Percentiles rank a stretch among this genome's conserved stretches.
These are phyloP conservation scores for Rhodotorula mucilaginosa DNA, from an alignment of 1,284 basidiomycete genomes.

Conservation along the genomic window DNA sequence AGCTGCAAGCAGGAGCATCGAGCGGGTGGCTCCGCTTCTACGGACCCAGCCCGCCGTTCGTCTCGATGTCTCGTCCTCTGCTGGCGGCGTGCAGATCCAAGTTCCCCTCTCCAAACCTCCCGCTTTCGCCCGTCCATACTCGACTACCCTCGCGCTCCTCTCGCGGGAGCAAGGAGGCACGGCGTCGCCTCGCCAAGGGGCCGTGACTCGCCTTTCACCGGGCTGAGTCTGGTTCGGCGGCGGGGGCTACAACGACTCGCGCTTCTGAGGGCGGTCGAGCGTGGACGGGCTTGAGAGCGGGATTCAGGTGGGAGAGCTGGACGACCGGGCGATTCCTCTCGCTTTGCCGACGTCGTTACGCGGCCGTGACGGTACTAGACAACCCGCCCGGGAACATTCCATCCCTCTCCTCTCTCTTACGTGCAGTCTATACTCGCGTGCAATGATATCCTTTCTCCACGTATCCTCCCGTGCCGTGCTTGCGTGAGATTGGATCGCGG, in stretches of 20 bases:
- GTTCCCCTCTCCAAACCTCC: constrained; percentile 14
- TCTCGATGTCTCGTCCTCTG: constrained; percentile 19
- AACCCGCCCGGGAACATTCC: constrained; percentile 4
- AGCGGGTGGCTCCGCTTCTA: constrained; percentile 3
- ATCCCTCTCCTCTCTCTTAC: background rate
- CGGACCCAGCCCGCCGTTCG: constrained; percentile 10
- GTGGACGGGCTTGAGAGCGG: constrained; percentile 10
- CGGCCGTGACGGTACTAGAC: constrained; percentile 3
- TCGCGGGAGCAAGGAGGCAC: background rate
- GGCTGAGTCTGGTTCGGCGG: constrained; percentile 4
- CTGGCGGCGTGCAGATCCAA: constrained; percentile 11
- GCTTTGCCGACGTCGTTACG: constrained; percentile 4
- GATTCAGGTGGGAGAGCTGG: constrained; percentile 13
- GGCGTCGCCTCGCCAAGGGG: background rate
- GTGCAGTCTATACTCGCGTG: background rate
- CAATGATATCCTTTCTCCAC: background rate
- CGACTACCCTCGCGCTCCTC: background rate
- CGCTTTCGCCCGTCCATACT: constrained; percentile 1
- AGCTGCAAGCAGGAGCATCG: constrained; percentile 14
- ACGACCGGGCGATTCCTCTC: constrained; percentile 6
- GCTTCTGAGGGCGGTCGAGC: background rate
- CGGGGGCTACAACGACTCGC: background rate
- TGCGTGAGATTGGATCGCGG: too few relatives aligned
- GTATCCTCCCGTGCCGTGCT: too few relatives aligned
- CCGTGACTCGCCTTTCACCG: constrained; percentile 6